A percentile compares a stretch with the other conserved stretches of the same genome.
These are phyloP conservation scores for Emmonsiellopsis sp. DNA, from an alignment of 2,329 filamentous ascomycete genomes.

Conservation along the genomic window DNA sequence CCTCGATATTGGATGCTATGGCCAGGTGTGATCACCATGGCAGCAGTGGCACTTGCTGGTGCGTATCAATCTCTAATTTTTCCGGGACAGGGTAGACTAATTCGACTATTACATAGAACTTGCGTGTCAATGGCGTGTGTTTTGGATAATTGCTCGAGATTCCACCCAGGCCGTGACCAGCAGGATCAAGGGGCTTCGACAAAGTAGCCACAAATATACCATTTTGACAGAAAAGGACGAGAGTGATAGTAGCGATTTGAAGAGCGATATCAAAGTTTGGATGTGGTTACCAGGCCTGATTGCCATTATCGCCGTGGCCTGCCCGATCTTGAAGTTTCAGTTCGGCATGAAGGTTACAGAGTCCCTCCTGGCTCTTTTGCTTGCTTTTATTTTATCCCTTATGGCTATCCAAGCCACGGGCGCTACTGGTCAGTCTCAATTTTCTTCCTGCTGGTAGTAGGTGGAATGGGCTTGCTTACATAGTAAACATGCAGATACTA, in stretches of 20 bases:
- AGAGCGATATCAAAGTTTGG: slow-evolving; percentile 4
- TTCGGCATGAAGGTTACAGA: slow-evolving; percentile 3
- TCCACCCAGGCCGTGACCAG: neutral
- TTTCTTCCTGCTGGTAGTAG: neutral
- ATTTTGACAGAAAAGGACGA: slow-evolving; percentile 2
- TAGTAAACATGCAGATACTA: slow-evolving; percentile 39
- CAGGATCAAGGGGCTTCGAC: neutral
- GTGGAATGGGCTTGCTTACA: neutral
- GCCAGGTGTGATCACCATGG: slow-evolving; percentile 22
- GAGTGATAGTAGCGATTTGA: neutral
- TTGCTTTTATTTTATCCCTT: slow-evolving; percentile 6
- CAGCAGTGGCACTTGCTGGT: slow-evolving; percentile 6
- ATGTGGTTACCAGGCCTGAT: slow-evolving; percentile 8
- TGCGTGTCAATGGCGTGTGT: slow-evolving; percentile 7
- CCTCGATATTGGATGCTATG: slow-evolving; percentile 46
- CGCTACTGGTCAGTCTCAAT: slow-evolving; percentile 8
- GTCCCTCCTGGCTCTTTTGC: slow-evolving; percentile 4
- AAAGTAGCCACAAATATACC: slow-evolving; percentile 2
- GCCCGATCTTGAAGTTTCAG: slow-evolving; percentile 4
- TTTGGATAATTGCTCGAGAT: slow-evolving; percentile 7
- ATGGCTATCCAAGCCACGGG: slow-evolving; percentile 13
- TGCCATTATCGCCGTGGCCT: slow-evolving; percentile 3
- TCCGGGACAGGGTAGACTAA: slow-evolving; percentile 1
- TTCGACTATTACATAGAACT: slow-evolving; percentile 1
- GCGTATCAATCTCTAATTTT: neutral